Percentiles rank a stretch among this genome's conserved stretches.
These are phyloP conservation scores for Metschnikowia continentalis DNA, from an alignment of 805 yeast species.

Conservation along the genomic window DNA sequence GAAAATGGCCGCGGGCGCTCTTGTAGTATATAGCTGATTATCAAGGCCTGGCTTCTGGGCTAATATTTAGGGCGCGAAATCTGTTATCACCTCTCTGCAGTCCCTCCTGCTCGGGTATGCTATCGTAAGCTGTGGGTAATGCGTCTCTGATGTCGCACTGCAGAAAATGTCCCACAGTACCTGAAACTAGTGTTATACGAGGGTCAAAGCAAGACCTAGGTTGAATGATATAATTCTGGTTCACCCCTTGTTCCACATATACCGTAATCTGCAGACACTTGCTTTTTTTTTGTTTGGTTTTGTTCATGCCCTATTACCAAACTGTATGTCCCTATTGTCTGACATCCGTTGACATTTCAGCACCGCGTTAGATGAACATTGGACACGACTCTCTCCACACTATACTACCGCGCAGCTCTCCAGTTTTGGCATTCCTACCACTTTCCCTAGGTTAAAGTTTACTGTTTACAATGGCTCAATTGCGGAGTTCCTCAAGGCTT, in stretches of 20 bases:
- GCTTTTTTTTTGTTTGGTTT: neutral
- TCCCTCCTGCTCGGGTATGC: neutral
- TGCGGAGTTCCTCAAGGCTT: slow-evolving; percentile 17
- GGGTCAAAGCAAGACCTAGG: too few species aligned
- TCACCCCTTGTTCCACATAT: too few species aligned
- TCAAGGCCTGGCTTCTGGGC: neutral
- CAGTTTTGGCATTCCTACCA: neutral
- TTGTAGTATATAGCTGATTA: neutral
- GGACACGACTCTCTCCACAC: slow-evolving; percentile 1
- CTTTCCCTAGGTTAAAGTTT: neutral
- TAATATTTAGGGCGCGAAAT: neutral
- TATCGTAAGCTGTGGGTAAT: neutral
- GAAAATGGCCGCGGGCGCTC: neutral
- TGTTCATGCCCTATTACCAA: too few species aligned
- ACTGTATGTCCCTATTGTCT: neutral
- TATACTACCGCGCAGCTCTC: neutral
- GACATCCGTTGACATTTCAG: neutral
- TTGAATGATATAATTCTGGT: too few species aligned
- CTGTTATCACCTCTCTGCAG: neutral
- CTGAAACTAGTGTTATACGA: neutral
- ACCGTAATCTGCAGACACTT: too few species aligned
- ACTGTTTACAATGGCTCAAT: slow-evolving; percentile 12
- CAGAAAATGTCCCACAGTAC: neutral
- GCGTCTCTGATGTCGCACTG: neutral
- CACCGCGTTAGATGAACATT: neutral